Conservation (phyloP, 2,329 filamentous ascomycete genomes). For the Talaromyces sp. region DNA sequence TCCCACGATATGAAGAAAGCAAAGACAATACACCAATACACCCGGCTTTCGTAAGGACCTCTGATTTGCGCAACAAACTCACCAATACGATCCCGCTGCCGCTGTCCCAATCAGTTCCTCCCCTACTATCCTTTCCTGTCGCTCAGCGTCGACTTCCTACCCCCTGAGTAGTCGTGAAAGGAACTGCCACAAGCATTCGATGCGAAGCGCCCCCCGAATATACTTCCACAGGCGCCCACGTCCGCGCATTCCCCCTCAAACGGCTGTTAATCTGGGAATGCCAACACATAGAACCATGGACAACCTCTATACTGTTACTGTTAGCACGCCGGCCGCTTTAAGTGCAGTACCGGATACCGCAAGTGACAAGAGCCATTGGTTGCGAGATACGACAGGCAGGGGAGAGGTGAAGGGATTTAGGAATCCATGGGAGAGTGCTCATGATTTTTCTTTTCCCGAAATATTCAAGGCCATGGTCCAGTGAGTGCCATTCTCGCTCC, state of each 20-base stretch:
- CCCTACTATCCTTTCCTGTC: neutral
- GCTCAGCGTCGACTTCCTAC: neutral
- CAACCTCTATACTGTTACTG: neutral
- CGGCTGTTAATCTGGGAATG: neutral
- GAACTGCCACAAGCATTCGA: neutral
- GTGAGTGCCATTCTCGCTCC: slow-evolving; percentile 1
- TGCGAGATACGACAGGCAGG: slow-evolving; percentile 1
- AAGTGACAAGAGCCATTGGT: slow-evolving; percentile 15
- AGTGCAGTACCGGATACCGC: slow-evolving; percentile 6
- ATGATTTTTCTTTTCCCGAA: slow-evolving; percentile 12
- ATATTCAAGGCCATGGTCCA: slow-evolving; percentile 14
- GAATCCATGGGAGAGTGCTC: slow-evolving; percentile 15
- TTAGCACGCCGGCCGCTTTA: neutral
- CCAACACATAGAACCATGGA: neutral
- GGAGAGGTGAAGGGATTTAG: slow-evolving; percentile 9
- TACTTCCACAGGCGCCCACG: neutral
- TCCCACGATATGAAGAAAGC: too few relatives aligned
- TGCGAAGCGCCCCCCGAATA: slow-evolving; percentile 1
- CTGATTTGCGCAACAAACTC: too few relatives aligned
- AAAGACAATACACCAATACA: too few relatives aligned
- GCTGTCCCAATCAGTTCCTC: too few relatives aligned
- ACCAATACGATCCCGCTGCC: too few relatives aligned
- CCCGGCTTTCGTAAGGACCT: too few relatives aligned
- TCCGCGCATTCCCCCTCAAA: neutral
- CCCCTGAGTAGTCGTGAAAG: neutral